Percentiles rank a stretch among this genome's conserved stretches.
phyloP scores from a whole-genome alignment of 495 filamentous ascomycete genomes.

The Staphylotrichum tortipilum region DNA sequence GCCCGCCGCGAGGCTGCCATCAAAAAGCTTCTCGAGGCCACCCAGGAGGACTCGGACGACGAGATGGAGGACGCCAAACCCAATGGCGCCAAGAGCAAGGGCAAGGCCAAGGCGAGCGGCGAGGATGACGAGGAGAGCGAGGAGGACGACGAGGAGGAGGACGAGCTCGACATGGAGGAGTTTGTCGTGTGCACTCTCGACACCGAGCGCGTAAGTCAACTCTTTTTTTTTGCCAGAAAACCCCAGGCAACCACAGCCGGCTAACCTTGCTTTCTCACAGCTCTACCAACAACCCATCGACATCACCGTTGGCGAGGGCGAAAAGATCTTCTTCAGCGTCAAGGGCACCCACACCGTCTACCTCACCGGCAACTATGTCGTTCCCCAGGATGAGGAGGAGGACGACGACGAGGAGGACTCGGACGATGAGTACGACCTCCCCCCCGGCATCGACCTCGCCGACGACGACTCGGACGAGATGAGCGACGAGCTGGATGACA shows the following conservation, averaged over 20 bases:
- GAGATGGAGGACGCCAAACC: slow-evolving; percentile 54
- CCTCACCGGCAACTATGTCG: slow-evolving; percentile 91
- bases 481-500: slow-evolving; percentile 77
- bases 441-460: slow-evolving; percentile 50
- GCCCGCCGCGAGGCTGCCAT: slow-evolving; percentile 60
- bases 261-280: slow-evolving; percentile 42
- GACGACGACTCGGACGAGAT: slow-evolving; percentile 62
- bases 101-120: slow-evolving; percentile 70
- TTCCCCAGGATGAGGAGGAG: slow-evolving; percentile 44
- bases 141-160: slow-evolving; percentile 53
- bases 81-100: slow-evolving; percentile 51
- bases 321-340: slow-evolving; percentile 85
- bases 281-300: slow-evolving; percentile 93
- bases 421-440: slow-evolving; percentile 70
- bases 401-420: slow-evolving; percentile 53
- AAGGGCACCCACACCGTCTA: slow-evolving; percentile 81
- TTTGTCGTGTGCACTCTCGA: slow-evolving; percentile 91
- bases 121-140: slow-evolving; percentile 45
- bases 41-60: slow-evolving; percentile 47
- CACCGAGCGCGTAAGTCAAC: slow-evolving; percentile 47
- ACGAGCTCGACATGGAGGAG: slow-evolving; percentile 68
- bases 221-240: not conserved
- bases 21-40: slow-evolving; percentile 62
- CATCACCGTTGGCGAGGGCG: slow-evolving; percentile 75
- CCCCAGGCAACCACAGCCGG: not conserved